Evolutionary conservation across 495 filamentous ascomycete genomes (phyloP).

Genomic region (Ascodesmis nigricans): DNA sequence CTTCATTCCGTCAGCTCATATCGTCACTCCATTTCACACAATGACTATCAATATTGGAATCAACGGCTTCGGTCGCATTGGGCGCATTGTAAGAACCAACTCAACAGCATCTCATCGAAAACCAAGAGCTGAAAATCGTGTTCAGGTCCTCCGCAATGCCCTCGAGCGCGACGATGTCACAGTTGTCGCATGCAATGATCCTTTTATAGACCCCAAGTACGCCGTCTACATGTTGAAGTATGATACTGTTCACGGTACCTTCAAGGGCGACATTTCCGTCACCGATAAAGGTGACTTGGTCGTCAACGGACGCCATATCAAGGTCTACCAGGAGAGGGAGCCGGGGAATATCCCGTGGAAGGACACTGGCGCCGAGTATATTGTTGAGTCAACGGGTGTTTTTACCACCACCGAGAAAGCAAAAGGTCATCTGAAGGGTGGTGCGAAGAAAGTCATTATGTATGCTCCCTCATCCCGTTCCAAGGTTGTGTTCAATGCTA

Average conservation of each 20-base stretch:
- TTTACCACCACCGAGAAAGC: conserved; percentile 98
- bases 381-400: conserved; percentile 97
- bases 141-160: conserved; percentile 50
- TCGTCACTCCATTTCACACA: too few species aligned
- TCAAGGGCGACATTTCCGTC: conserved; percentile 72
- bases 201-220: conserved; percentile 96
- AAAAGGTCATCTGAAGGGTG: conserved; percentile 84
- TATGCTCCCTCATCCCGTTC: conserved; percentile 5
- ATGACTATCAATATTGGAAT: conserved; percentile 20
- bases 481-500: not conserved
- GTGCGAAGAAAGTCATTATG: conserved; percentile 77
- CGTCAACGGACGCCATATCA: conserved; percentile 85
- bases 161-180: conserved; percentile 66
- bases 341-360: conserved; percentile 80
- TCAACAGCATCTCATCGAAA: not conserved
- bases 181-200: conserved; percentile 92
- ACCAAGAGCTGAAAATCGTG: conserved; percentile 1
- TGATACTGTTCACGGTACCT: conserved; percentile 84
- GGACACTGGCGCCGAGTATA: conserved; percentile 74
- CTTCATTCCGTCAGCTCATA: too few species aligned
- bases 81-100: conserved; percentile 53
- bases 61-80: conserved; percentile 91
- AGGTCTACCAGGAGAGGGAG: conserved; percentile 88
- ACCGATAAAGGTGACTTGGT: conserved; percentile 45
- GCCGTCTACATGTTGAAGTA: conserved; percentile 99